Conservation (phyloP, 2,329 filamentous ascomycete genomes). For the Ophiostoma fasciatum region DNA sequence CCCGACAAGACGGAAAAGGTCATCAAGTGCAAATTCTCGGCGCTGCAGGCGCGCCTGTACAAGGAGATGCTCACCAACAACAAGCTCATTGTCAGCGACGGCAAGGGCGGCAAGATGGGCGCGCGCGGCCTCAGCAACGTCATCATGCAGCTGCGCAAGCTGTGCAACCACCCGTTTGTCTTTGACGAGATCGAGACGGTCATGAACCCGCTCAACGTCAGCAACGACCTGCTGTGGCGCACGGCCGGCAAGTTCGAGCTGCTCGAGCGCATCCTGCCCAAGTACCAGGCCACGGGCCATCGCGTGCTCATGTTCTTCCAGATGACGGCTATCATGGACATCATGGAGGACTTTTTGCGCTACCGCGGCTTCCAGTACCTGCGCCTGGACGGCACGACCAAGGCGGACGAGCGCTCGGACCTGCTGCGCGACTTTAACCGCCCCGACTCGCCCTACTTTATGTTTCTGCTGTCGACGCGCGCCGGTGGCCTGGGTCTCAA, state of each 20-base stretch:
- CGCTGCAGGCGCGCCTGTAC: slow-evolving; percentile 84
- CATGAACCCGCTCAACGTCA: slow-evolving; percentile 80
- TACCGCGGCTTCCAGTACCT: slow-evolving; percentile 73
- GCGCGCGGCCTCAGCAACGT: slow-evolving; percentile 96
- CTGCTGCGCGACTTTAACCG: slow-evolving; percentile 81
- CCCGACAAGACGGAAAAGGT: slow-evolving; percentile 98
- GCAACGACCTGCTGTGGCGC: slow-evolving; percentile 90
- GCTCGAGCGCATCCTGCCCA: slow-evolving; percentile 79
- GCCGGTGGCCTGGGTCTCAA: slow-evolving; percentile 96
- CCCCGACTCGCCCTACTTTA: slow-evolving; percentile 83
- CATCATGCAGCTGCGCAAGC: slow-evolving; percentile 98
- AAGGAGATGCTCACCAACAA: slow-evolving; percentile 96
- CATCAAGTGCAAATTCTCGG: slow-evolving; percentile 97
- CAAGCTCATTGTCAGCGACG: slow-evolving; percentile 84
- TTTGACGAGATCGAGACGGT: slow-evolving; percentile 97
- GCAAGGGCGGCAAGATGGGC: slow-evolving; percentile 86
- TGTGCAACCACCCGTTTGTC: slow-evolving; percentile 98
- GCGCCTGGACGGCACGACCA: slow-evolving; percentile 90
- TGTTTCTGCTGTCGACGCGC: slow-evolving; percentile 95
- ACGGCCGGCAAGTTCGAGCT: slow-evolving; percentile 96
- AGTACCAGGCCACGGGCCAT: slow-evolving; percentile 83
- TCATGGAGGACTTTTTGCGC: slow-evolving; percentile 96
- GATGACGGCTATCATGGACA: slow-evolving; percentile 99
- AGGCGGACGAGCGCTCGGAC: slow-evolving; percentile 91
- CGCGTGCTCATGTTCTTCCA: slow-evolving; percentile 99